Conservation (phyloP, 495 filamentous ascomycete genomes). For the Hyphodiscus hymeniophilus region DNA sequence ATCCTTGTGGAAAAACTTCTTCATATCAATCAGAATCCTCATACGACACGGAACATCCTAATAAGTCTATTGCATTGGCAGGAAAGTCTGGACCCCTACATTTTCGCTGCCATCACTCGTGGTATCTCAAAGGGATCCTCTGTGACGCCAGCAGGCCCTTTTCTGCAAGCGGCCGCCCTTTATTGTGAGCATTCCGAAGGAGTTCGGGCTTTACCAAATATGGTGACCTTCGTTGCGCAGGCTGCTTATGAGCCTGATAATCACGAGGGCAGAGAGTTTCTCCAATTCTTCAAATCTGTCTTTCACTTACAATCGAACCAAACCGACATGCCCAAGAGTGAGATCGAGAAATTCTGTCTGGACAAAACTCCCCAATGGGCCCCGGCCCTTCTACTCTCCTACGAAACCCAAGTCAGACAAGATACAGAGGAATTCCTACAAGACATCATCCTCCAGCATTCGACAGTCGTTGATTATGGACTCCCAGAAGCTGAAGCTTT, state of each 20-base stretch:
- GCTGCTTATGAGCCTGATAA: conserved; percentile 33
- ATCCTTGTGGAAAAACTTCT: conserved; percentile 45
- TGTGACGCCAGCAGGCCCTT: conserved; percentile 5
- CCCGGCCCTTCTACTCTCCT: conserved; percentile 42
- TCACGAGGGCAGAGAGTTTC: conserved; percentile 49
- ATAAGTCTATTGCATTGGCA: conserved; percentile 30
- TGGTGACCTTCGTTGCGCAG: conserved; percentile 47
- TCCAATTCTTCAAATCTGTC: conserved; percentile 48
- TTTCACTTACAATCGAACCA: conserved; percentile 25
- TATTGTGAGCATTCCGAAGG: conserved; percentile 25
- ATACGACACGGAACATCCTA: conserved; percentile 35
- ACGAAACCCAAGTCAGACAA: conserved; percentile 11
- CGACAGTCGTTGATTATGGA: neutral
- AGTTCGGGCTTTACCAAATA: conserved; percentile 37
- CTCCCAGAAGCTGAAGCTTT: neutral
- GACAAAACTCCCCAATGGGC: conserved; percentile 54
- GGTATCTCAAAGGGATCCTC: conserved; percentile 13
- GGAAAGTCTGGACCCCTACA: conserved; percentile 10
- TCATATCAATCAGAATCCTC: conserved; percentile 37
- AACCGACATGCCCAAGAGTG: conserved; percentile 28
- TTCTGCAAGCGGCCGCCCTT: conserved; percentile 16
- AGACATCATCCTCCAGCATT: conserved; percentile 4
- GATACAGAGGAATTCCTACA: conserved; percentile 18
- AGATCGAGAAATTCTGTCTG: conserved; percentile 39
- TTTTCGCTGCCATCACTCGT: conserved; percentile 15